Percentiles rank a stretch among this genome's conserved stretches.
These are phyloP conservation scores for Salicornia ramosissima DNA, from an alignment of 148 eudicot genomes.

Conservation along the genomic window DNA sequence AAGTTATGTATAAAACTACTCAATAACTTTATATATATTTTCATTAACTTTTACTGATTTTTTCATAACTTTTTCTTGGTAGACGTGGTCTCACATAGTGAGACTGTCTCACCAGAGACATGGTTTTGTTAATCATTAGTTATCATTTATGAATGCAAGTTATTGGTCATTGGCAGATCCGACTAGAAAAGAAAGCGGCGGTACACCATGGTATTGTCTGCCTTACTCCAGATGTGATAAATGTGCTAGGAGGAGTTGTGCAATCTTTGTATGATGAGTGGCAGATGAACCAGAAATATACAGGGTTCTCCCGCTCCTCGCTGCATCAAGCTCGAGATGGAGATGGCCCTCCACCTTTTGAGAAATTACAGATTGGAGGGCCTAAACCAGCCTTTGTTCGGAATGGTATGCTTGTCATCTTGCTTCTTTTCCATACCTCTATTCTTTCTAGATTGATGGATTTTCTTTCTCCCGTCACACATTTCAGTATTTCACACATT, in stretches of 20 bases:
- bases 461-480: too few species aligned
- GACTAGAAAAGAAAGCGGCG: conserved; percentile 55
- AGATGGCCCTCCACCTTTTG: conserved; percentile 80
- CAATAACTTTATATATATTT: too few species aligned
- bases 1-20: too few species aligned
- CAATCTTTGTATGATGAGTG: conserved; percentile 82
- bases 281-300: conserved; percentile 84
- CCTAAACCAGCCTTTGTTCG: conserved; percentile 30
- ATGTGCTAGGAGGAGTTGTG: conserved; percentile 77
- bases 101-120: too few species aligned
- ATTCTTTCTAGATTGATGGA: not conserved
- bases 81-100: too few species aligned
- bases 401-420: conserved; percentile 34
- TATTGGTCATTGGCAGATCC: conserved; percentile 44
- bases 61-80: too few species aligned
- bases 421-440: conserved; percentile 10
- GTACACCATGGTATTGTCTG: conserved; percentile 68
- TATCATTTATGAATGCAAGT: not conserved
- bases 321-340: conserved; percentile 36
- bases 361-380: conserved; percentile 60
- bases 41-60: too few species aligned
- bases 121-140: not conserved
- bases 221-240: conserved; percentile 55
- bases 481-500: too few species aligned
- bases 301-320: conserved; percentile 63